Evolutionary conservation across 2,329 filamentous ascomycete species (phyloP).

Genomic region (Harringtonia aguacate): DNA sequence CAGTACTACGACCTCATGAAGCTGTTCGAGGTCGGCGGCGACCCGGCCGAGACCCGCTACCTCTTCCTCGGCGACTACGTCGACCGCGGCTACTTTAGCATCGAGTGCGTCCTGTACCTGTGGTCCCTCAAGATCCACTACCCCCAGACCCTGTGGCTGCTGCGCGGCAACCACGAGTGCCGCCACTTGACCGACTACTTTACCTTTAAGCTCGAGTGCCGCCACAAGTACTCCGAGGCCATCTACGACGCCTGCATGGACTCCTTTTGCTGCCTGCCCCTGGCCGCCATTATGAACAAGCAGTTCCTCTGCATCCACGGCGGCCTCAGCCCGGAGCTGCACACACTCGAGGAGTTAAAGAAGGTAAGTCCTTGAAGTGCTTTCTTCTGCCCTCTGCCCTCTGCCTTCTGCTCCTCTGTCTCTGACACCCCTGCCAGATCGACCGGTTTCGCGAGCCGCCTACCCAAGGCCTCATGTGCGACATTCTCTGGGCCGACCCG

Average conservation of each 20-base stretch:
- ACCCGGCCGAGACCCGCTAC: slow-evolving; percentile 92
- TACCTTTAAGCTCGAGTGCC: slow-evolving; percentile 99
- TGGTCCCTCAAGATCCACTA: slow-evolving; percentile 99
- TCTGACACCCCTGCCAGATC: slow-evolving; percentile 47
- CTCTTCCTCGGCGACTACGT: slow-evolving; percentile 97
- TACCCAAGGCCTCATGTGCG: slow-evolving; percentile 96
- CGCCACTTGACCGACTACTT: slow-evolving; percentile 99
- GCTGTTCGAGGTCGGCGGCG: slow-evolving; percentile 94
- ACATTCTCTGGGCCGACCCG: slow-evolving; percentile 97
- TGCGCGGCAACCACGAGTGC: slow-evolving; percentile 97
- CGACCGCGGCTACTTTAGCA: slow-evolving; percentile 96
- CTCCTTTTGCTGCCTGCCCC: slow-evolving; percentile 85
- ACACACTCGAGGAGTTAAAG: slow-evolving; percentile 90
- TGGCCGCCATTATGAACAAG: slow-evolving; percentile 99
- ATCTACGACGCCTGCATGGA: slow-evolving; percentile 98
- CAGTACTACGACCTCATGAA: slow-evolving; percentile 99
- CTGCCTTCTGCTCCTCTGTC: slow-evolving; percentile 5
- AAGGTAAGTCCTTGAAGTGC: slow-evolving; percentile 55
- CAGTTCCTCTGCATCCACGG: slow-evolving; percentile 98
- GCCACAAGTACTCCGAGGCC: slow-evolving; percentile 96
- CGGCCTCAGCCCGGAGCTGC: slow-evolving; percentile 87
- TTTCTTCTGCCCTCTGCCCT: neutral
- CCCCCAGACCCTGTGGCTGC: slow-evolving; percentile 90
- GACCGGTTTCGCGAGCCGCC: slow-evolving; percentile 96
- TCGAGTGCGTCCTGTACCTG: slow-evolving; percentile 96